phyloP scores from a whole-genome alignment of 352 stramenopile genomes.

The Phytopythium cucurbitacearum region DNA sequence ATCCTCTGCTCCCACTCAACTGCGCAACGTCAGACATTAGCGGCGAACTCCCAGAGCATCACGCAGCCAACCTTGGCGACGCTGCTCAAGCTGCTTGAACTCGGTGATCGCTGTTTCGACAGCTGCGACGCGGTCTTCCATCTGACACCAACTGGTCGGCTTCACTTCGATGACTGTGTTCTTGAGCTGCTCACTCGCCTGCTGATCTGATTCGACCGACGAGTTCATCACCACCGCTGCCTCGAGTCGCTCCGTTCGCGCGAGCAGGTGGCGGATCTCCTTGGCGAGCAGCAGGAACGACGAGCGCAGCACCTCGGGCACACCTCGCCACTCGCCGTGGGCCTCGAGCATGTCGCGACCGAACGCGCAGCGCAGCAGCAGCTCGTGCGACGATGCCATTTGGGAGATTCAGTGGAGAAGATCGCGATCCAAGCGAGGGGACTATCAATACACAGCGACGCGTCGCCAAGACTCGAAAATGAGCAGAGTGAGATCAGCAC shows the following conservation, averaged over 20 bases:
- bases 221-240: neutral
- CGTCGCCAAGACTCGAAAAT: too few relatives aligned
- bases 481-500: too few relatives aligned
- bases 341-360: conserved; percentile 25
- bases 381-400: too few relatives aligned
- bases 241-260: neutral
- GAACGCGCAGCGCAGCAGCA: conserved; percentile 37
- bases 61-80: conserved; percentile 1
- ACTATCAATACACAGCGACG: too few relatives aligned
- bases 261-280: conserved; percentile 24
- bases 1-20: neutral
- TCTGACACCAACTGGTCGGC: neutral
- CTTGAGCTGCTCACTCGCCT: neutral
- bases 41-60: neutral
- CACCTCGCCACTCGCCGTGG: conserved; percentile 36
- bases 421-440: too few relatives aligned
- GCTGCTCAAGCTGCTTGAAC: neutral
- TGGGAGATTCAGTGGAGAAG: too few relatives aligned
- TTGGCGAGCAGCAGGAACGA: conserved; percentile 49
- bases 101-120: neutral
- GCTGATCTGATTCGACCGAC: neutral
- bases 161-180: neutral
- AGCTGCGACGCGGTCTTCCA: neutral
- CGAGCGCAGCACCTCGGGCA: conserved; percentile 44
- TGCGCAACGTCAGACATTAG: neutral